Evolutionary conservation across 768 basidiomycete species (phyloP).

Genomic region (Suillus spraguei): DNA sequence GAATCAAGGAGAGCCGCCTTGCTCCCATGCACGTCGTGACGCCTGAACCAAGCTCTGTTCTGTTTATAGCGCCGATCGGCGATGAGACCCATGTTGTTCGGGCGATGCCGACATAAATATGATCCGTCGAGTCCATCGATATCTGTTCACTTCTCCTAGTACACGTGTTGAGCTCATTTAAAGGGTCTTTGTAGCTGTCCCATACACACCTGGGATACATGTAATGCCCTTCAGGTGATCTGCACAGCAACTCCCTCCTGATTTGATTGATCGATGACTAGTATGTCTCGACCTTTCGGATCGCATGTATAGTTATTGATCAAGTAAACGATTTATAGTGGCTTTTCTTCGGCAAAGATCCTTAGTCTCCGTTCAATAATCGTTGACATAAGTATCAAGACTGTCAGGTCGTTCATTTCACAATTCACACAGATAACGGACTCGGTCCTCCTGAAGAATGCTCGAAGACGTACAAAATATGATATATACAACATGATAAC

Average conservation of each 20-base stretch:
- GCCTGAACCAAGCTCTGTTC: background rate
- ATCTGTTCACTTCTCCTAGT: background rate
- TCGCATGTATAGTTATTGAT: background rate
- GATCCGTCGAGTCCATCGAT: background rate
- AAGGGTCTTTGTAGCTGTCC: background rate
- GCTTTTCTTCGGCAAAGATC: background rate
- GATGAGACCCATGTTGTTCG: background rate
- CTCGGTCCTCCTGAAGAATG: background rate
- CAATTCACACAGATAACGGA: background rate
- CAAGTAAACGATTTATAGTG: background rate
- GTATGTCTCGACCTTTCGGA: background rate
- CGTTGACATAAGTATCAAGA: background rate
- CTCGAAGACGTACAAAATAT: background rate
- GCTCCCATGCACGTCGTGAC: background rate
- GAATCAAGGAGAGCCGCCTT: background rate
- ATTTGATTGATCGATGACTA: background rate
- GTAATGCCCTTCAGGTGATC: background rate
- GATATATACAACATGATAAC: slow-evolving; percentile 4
- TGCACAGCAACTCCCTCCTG: background rate
- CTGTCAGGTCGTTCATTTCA: too few relatives aligned
- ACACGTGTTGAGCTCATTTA: background rate
- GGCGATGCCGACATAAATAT: slow-evolving; percentile 1
- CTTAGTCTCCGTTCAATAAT: background rate
- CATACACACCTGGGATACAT: background rate
- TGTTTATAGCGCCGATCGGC: background rate